Evolutionary conservation across 768 basidiomycete species (phyloP).

Genomic region (Tephrocybe sp.): DNA sequence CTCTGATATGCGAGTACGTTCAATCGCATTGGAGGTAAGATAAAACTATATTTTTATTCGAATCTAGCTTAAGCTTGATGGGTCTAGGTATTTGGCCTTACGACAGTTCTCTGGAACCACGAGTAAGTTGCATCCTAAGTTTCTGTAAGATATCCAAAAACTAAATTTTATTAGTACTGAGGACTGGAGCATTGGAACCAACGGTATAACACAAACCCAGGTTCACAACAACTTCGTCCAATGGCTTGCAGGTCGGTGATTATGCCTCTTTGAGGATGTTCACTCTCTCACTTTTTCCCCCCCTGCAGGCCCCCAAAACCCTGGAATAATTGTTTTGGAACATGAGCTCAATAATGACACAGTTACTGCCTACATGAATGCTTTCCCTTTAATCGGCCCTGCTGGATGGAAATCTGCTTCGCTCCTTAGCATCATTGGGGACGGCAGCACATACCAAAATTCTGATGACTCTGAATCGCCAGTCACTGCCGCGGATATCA

Average conservation of each 20-base stretch:
- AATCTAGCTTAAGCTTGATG: background rate
- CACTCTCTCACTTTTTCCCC: constrained; percentile 1
- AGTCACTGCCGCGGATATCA: constrained; percentile 25
- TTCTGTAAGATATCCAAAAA: background rate
- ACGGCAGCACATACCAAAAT: constrained; percentile 45
- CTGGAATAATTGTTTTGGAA: constrained; percentile 81
- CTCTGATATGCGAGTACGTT: constrained; percentile 76
- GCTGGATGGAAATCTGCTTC: constrained; percentile 73
- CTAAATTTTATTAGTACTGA: constrained; percentile 45
- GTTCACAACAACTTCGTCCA: constrained; percentile 48
- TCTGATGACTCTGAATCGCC: constrained; percentile 31
- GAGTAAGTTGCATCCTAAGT: constrained; percentile 49
- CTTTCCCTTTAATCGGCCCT: constrained; percentile 57
- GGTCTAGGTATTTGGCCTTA: constrained; percentile 64
- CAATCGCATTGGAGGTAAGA: constrained; percentile 76
- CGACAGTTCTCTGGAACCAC: constrained; percentile 87
- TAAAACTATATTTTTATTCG: background rate
- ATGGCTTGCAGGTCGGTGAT: constrained; percentile 53
- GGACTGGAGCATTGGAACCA: constrained; percentile 67
- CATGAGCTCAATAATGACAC: constrained; percentile 70
- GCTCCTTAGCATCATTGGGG: constrained; percentile 41
- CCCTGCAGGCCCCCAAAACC: constrained; percentile 55
- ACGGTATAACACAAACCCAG: constrained; percentile 39
- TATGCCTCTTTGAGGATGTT: background rate
- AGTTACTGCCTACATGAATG: constrained; percentile 63